Evolutionary conservation across 106 monocot genomes (phyloP).

Genomic region (Amphibolis antarctica): DNA sequence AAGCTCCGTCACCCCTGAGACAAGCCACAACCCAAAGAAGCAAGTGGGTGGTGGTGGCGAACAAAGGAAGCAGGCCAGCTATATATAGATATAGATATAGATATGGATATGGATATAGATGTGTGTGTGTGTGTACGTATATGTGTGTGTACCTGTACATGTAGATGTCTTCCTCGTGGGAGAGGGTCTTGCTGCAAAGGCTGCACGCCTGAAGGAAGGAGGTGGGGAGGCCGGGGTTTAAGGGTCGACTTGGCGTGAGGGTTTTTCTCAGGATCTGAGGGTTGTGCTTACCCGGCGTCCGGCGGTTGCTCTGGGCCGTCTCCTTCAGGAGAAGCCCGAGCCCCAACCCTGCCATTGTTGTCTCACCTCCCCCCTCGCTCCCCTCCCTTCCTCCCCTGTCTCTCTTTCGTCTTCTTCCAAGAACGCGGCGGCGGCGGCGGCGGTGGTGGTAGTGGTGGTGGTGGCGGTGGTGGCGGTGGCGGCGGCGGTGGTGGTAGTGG

Average conservation of each 20-base stretch:
- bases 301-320: background rate
- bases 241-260: background rate
- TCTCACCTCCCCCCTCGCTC: too few relatives aligned
- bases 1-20: conserved; percentile 4
- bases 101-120: too few relatives aligned
- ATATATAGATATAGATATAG: too few relatives aligned
- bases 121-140: too few relatives aligned
- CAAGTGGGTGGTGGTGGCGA: background rate
- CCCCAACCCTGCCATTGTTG: background rate
- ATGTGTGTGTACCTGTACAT: background rate
- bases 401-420: background rate
- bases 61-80: background rate
- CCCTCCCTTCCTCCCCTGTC: too few relatives aligned
- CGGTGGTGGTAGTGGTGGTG: too few relatives aligned
- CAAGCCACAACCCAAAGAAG: background rate
- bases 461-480: too few relatives aligned
- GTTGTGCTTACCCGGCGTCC: background rate
- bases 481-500: too few relatives aligned
- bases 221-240: too few relatives aligned
- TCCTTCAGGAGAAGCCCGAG: conserved; percentile 1
- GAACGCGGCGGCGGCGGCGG: background rate
- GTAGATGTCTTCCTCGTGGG: conserved; percentile 4
- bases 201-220: conserved; percentile 1
- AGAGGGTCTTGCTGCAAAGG: conserved; percentile 5
- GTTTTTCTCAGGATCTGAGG: background rate